phyloP scores from a whole-genome alignment of 805 yeast genomes.

The Saccharomycopsis fibuligera region DNA sequence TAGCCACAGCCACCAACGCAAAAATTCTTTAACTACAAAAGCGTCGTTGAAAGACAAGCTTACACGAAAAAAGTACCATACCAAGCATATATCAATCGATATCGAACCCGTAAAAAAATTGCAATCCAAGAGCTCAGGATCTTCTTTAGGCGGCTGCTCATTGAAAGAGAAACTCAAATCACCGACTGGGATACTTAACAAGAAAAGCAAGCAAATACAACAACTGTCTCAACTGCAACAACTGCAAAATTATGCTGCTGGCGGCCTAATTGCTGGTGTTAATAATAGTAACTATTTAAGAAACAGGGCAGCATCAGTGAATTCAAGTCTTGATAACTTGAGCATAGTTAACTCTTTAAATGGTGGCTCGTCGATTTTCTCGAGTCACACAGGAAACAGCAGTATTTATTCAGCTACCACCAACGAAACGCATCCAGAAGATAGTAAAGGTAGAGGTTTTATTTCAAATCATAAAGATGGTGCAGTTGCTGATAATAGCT shows the following conservation, averaged over 20 bases:
- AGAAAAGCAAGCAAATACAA: neutral
- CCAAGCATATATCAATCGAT: neutral
- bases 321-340: conserved; percentile 7
- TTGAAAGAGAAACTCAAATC: conserved; percentile 1
- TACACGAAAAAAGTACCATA: conserved; percentile 1
- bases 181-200: neutral
- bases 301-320: conserved; percentile 7
- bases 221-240: neutral
- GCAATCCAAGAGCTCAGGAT: neutral
- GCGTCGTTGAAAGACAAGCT: conserved; percentile 10
- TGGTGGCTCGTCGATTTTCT: conserved; percentile 10
- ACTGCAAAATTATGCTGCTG: neutral
- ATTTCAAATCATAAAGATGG: too few relatives aligned
- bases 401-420: conserved; percentile 10
- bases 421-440: neutral
- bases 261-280: too few relatives aligned
- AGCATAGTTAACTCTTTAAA: conserved; percentile 6
- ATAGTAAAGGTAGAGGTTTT: too few relatives aligned
- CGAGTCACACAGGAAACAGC: conserved; percentile 3
- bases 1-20: neutral
- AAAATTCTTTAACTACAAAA: neutral
- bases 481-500: too few relatives aligned
- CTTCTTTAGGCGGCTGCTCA: neutral
- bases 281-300: neutral
- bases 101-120: neutral